Base-by-base conservation (phyloP, 768 basidiomycete species). In the Panaeolus papilionaceus region DNA sequence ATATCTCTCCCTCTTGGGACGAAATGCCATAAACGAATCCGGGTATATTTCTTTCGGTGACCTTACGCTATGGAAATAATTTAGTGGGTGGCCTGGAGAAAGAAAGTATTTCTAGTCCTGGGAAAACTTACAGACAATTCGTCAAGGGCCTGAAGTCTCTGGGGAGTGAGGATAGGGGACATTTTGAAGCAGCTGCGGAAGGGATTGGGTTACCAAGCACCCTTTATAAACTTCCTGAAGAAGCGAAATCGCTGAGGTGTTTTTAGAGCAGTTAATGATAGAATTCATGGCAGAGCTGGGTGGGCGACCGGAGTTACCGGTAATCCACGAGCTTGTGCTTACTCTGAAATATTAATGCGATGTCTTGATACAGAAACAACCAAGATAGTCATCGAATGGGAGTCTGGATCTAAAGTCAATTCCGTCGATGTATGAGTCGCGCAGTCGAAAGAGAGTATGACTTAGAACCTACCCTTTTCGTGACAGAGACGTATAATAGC, bases 1-100 rank as follows among this genome's bases (percentile, higher is more conserved):
- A 76, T 0, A 80, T 37, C 45, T 75, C 72, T 20, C 67, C 70
- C 40, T 75, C 75, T 26, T 66, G 64, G 61, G 62, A 74, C 9
- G 74, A 71, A 0, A 71, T 74, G 3, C 68, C 78, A 37, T 75
- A 73, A 9, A 69, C 71, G 39, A 77, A 74, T 9, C 75, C 75
- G 11, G 77, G 77, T 4, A 77, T 44, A 23, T 71, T 71, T 28
- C 66, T 67, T 49, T 71, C 69, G 10, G 64, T 64, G 2, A 68
- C 64, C 8, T 33, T 28, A 6, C 14, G 54, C 54, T 58, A 37
- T 28, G 4, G 6, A 20, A 26, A 51, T 3, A 14, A 4, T 28
- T 33, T 12, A 10, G 33, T 44, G 14, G 42, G 2, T 44, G 12
- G 10, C 9, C 2, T 40, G 3, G 9, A 40, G 1, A 42, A 12